Conservation (phyloP, 2,329 filamentous ascomycete species). For the Penicillium sp. region DNA sequence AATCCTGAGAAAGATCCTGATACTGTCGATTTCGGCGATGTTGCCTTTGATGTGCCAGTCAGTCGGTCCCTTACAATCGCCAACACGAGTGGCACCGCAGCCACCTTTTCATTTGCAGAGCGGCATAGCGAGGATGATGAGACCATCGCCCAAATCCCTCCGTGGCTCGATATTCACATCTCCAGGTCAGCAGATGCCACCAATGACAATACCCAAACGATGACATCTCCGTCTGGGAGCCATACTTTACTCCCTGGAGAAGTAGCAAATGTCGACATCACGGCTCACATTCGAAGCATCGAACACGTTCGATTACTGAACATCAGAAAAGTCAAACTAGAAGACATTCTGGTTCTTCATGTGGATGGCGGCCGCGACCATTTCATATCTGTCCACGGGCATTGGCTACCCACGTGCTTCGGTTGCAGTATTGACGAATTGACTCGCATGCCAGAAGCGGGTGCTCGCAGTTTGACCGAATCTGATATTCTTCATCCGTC, state of each 20-base stretch:
- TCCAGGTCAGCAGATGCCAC: constrained; percentile 50
- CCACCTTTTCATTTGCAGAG: constrained; percentile 77
- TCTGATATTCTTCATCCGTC: constrained; percentile 32
- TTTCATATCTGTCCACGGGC: constrained; percentile 77
- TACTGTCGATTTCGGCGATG: constrained; percentile 73
- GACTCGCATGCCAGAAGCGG: constrained; percentile 75
- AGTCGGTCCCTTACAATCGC: constrained; percentile 75
- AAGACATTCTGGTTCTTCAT: constrained; percentile 84
- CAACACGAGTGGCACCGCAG: constrained; percentile 82
- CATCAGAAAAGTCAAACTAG: constrained; percentile 62
- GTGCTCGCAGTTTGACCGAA: constrained; percentile 65
- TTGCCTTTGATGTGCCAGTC: constrained; percentile 67
- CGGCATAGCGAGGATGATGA: constrained; percentile 56
- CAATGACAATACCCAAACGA: constrained; percentile 27
- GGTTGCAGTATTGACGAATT: constrained; percentile 85
- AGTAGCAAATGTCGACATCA: constrained; percentile 68
- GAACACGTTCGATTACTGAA: constrained; percentile 70
- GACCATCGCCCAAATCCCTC: constrained; percentile 45
- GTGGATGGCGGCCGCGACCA: constrained; percentile 84
- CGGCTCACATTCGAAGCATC: constrained; percentile 64
- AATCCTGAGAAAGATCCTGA: constrained; percentile 43
- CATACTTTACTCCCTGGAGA: constrained; percentile 82
- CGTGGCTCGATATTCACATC: constrained; percentile 72
- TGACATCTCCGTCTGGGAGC: constrained; percentile 37
- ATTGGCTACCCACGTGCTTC: constrained; percentile 79